phyloP scores from a whole-genome alignment of 768 basidiomycete species.

The Leccinum ochraceum region DNA sequence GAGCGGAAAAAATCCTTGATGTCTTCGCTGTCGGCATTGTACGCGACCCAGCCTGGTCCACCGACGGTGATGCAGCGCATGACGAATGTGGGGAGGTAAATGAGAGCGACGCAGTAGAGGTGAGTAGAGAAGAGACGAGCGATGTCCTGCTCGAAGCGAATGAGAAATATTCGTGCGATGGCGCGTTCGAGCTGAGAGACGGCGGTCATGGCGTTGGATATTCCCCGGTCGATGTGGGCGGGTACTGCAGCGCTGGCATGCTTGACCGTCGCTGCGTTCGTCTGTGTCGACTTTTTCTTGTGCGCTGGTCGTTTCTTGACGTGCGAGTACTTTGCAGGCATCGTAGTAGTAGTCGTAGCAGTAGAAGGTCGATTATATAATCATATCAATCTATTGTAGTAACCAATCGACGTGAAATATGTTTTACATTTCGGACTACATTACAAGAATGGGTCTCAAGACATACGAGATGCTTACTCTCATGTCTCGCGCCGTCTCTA shows the following conservation, averaged over 20 bases:
- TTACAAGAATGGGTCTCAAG: slow-evolving; percentile 35
- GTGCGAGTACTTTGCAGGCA: slow-evolving; percentile 76
- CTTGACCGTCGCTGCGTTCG: background rate
- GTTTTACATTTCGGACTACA: slow-evolving; percentile 39
- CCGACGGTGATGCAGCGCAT: slow-evolving; percentile 62
- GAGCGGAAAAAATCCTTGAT: slow-evolving; percentile 75
- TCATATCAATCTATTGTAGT: background rate
- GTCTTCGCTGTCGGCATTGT: slow-evolving; percentile 66
- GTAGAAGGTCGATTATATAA: background rate
- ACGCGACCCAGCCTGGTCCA: slow-evolving; percentile 68
- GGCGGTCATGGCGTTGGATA: slow-evolving; percentile 59
- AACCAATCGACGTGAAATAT: too few species aligned
- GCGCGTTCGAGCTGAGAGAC: slow-evolving; percentile 67
- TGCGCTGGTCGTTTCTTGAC: slow-evolving; percentile 62
- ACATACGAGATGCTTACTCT: slow-evolving; percentile 27
- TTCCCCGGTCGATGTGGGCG: slow-evolving; percentile 53
- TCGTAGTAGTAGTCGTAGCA: slow-evolving; percentile 20
- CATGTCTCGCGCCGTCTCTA: slow-evolving; percentile 26
- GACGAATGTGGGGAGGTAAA: slow-evolving; percentile 67
- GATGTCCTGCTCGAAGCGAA: slow-evolving; percentile 76
- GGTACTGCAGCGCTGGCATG: slow-evolving; percentile 26
- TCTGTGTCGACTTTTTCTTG: slow-evolving; percentile 41
- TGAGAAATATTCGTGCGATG: slow-evolving; percentile 64
- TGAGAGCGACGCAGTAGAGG: slow-evolving; percentile 61
- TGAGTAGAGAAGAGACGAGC: slow-evolving; percentile 73